Conservation (phyloP, 2,329 filamentous ascomycete species). For the Paecilomyces fulvus region DNA sequence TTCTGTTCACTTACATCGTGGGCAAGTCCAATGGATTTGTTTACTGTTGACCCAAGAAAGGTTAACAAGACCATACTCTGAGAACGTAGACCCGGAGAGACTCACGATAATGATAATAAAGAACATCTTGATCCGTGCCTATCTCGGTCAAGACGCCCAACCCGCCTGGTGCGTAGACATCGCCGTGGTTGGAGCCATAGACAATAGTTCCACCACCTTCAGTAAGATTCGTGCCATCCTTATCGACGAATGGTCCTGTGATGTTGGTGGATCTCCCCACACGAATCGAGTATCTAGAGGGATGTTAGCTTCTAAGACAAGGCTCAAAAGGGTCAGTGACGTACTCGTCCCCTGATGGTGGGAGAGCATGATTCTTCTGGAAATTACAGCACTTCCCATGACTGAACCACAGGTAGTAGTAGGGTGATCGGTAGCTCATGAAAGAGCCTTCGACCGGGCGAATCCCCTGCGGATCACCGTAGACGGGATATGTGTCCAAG, state of each 20-base stretch:
- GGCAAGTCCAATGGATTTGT: constrained; percentile 22
- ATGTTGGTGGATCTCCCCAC: constrained; percentile 26
- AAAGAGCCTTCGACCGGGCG: constrained; percentile 26
- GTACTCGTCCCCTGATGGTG: constrained; percentile 22
- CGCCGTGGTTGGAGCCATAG: constrained; percentile 30
- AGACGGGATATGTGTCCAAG: not conserved
- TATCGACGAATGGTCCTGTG: constrained; percentile 28
- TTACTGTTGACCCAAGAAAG: constrained; percentile 14
- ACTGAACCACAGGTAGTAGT: constrained; percentile 34
- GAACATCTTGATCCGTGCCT: constrained; percentile 19
- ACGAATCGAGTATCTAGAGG: constrained; percentile 23
- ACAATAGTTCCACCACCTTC: constrained; percentile 27
- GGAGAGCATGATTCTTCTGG: constrained; percentile 11
- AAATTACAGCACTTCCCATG: constrained; percentile 31
- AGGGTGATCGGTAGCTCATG: constrained; percentile 26
- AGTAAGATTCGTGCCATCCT: constrained; percentile 14
- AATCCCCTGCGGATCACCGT: not conserved
- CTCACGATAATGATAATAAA: constrained; percentile 34
- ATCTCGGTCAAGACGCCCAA: constrained; percentile 22
- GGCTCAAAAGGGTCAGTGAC: constrained; percentile 3
- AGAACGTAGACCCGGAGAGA: not conserved
- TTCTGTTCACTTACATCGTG: constrained; percentile 15
- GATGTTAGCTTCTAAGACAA: not conserved
- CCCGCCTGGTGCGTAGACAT: constrained; percentile 32
- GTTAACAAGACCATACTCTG: not conserved